Conservation (phyloP, 1,284 basidiomycete genomes). For the Trichosporon sp. region DNA sequence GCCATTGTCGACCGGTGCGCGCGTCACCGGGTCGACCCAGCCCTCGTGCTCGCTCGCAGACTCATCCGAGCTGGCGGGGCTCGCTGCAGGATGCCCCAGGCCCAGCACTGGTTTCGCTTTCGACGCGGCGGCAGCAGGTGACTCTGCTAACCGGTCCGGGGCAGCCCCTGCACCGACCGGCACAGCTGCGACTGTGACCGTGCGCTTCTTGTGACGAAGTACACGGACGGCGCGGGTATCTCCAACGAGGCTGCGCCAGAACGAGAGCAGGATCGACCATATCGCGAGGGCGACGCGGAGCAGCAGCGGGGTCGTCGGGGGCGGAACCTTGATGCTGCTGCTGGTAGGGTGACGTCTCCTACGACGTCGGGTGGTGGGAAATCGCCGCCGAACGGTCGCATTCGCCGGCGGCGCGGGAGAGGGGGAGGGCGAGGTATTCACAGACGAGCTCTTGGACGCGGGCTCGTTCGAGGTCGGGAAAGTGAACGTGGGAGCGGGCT, state of each 20-base stretch:
- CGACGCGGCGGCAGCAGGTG: not conserved
- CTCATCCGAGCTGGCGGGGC: constrained; percentile 5
- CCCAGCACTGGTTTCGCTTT: not conserved
- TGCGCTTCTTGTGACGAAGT: constrained; percentile 14
- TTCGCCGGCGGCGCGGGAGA: not conserved
- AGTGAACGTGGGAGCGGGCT: not conserved
- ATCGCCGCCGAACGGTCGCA: not conserved
- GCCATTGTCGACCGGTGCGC: constrained; percentile 29
- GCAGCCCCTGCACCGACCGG: not conserved
- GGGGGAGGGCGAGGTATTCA: not conserved
- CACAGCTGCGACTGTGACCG: not conserved
- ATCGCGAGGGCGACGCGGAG: constrained; percentile 39
- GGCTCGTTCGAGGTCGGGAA: not conserved
- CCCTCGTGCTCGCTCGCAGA: constrained; percentile 15
- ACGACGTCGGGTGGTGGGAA: not conserved
- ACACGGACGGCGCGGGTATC: constrained; percentile 38
- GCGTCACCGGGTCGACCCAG: constrained; percentile 46
- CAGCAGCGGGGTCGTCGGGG: constrained; percentile 40
- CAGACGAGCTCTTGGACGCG: not conserved
- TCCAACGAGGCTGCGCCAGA: constrained; percentile 45
- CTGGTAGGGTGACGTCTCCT: constrained; percentile 22
- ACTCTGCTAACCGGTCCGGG: not conserved
- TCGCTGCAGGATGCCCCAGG: not conserved
- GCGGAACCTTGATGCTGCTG: constrained; percentile 37
- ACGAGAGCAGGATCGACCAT: constrained; percentile 42